These are phyloP conservation scores for Primulina tabacum DNA, from an alignment of 257 asterid species.

Conservation along the genomic window DNA sequence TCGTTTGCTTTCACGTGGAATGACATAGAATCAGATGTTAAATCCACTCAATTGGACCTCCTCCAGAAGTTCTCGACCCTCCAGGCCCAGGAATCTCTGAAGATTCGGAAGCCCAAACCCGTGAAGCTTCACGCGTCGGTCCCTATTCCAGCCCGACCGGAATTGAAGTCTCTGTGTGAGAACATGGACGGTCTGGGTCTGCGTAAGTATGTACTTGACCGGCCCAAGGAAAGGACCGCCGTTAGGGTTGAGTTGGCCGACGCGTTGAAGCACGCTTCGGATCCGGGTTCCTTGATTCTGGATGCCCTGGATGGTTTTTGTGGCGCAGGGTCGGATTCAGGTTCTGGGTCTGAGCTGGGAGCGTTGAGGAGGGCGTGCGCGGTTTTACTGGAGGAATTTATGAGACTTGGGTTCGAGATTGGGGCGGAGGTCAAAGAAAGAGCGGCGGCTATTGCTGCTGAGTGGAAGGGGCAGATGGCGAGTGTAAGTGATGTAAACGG, in stretches of 20 bases:
- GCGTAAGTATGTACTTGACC: slow-evolving; percentile 41
- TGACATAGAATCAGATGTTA: slow-evolving; percentile 48
- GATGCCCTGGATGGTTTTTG: slow-evolving; percentile 49
- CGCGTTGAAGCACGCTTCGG: slow-evolving; percentile 56
- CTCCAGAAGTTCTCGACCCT: slow-evolving; percentile 38
- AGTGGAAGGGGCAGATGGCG: slow-evolving; percentile 41
- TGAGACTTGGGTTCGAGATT: slow-evolving; percentile 42
- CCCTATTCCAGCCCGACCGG: slow-evolving; percentile 43
- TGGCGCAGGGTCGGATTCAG: slow-evolving; percentile 23
- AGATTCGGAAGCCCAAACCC: slow-evolving; percentile 18
- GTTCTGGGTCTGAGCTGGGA: slow-evolving; percentile 9
- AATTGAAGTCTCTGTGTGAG: slow-evolving; percentile 46
- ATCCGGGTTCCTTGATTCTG: slow-evolving; percentile 50
- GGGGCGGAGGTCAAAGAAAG: slow-evolving; percentile 35
- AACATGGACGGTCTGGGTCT: slow-evolving; percentile 57
- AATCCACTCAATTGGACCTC: slow-evolving; percentile 43
- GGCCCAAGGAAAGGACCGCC: slow-evolving; percentile 45
- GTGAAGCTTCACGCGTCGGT: slow-evolving; percentile 19
- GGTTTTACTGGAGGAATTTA: slow-evolving; percentile 55
- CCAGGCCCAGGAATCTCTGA: slow-evolving; percentile 32
- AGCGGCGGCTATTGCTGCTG: slow-evolving; percentile 36
- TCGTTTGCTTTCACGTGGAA: slow-evolving; percentile 38
- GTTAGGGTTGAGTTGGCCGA: slow-evolving; percentile 50
- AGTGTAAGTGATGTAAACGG: slow-evolving; percentile 9
- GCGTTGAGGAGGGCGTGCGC: slow-evolving; percentile 44